Base-by-base conservation (phyloP, 2,329 filamentous ascomycete genomes). In the Ilyonectria mors-panacis region DNA sequence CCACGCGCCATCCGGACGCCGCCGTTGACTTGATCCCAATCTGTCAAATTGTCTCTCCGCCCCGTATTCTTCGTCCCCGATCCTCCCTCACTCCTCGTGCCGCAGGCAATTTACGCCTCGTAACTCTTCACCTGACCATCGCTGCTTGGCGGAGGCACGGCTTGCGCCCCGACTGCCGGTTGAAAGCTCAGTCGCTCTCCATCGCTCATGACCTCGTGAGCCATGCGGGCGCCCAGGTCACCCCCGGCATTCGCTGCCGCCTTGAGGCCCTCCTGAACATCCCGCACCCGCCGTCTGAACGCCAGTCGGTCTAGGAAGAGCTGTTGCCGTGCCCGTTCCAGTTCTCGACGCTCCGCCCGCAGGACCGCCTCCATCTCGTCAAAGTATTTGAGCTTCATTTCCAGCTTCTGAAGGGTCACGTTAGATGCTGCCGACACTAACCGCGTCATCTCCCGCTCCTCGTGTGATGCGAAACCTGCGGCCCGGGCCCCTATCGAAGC, bases 381-480 rank as follows among this genome's bases (percentile, higher is more conserved):
- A 82, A 99, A 99, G 80, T 98, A 97, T 77, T 94, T 92, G 66
- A 99, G 87, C 83, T 99, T 99, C 75, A 98, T 85, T 82, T 98
- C 94, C 69, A 98, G 91, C 83, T 99, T 99, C 78, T 97, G 92
- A 37, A 98, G 86, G n/a, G 94, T 95, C 13, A 97, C 87, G 78
- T 99, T 99, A 59, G 97, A 94, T 0, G 94, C 94, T 6, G 94
- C 93, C 2, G 94, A 95, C 10, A 99, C 94, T 53, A 98, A 89
- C 17, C 94, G 93, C 21, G 95, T 97, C 89, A 98, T 96, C 81
- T 98, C 94, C 65, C 97, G 93, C 81, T 99, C 96, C 81, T 98
- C 95, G 75, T 98, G 94, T 3, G 95, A 98, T 30, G 95, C 95
- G 37, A 99, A 90, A 4, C 92, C 96, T 8, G 93, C 92, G 2